A percentile compares a stretch with the other conserved stretches of the same genome.
These are phyloP conservation scores for Aegilops bicornis DNA, from an alignment of 176 grass and related monocot genomes.

Conservation along the genomic window DNA sequence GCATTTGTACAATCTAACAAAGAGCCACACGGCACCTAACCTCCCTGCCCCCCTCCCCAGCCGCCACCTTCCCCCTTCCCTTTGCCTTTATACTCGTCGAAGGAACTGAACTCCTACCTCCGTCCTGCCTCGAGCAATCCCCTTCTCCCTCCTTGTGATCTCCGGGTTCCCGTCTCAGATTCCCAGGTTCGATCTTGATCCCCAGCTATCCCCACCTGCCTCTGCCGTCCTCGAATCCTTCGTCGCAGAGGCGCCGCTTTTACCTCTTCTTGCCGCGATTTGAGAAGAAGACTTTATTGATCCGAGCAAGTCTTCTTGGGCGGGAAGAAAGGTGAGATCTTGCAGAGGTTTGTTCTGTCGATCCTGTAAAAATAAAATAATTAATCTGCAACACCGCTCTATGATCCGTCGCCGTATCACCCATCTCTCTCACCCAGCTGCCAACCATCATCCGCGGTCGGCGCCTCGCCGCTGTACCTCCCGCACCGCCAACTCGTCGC, in stretches of 20 bases:
- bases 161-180: constrained; percentile 36
- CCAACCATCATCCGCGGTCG: neutral
- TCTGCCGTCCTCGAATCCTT: constrained; percentile 1
- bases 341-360: constrained; percentile 10
- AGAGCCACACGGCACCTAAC: neutral
- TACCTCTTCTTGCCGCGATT: neutral
- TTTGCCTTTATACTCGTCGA: constrained; percentile 32
- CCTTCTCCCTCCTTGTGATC: constrained; percentile 29
- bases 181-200: constrained; percentile 36
- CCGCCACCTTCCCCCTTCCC: constrained; percentile 41
- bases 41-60: constrained; percentile 3
- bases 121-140: neutral
- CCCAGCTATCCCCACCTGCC: neutral
- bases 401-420: neutral
- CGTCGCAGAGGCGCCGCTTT: constrained; percentile 19
- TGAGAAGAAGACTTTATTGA: neutral
- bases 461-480: neutral
- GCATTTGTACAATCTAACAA: too few relatives aligned
- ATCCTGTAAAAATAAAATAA: constrained; percentile 9
- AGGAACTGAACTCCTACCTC: constrained; percentile 1
- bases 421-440: neutral
- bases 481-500: neutral
- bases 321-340: constrained; percentile 41
- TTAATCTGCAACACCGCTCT: neutral
- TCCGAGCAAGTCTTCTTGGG: neutral